These are phyloP conservation scores for Boletus vinaceobasis DNA, from an alignment of 768 basidiomycete genomes.

Conservation along the genomic window DNA sequence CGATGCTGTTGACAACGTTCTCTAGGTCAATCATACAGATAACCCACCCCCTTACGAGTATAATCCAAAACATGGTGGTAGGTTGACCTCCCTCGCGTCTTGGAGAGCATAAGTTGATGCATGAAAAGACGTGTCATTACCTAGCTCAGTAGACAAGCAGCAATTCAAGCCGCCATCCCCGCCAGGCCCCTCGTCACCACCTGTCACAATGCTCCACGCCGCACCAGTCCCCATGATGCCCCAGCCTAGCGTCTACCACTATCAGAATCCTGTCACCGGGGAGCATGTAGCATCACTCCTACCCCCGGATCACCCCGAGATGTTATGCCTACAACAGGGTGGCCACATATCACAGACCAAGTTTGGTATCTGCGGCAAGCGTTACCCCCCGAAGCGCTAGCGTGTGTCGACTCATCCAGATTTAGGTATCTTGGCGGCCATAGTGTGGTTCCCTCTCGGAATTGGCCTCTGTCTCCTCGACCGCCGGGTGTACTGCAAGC, in stretches of 20 bases:
- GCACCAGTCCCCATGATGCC: slow-evolving; percentile 33
- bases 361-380: slow-evolving; percentile 69
- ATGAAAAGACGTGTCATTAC: slow-evolving; percentile 8
- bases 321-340: slow-evolving; percentile 80
- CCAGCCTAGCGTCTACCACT: slow-evolving; percentile 61
- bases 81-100: slow-evolving; percentile 6
- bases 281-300: slow-evolving; percentile 58
- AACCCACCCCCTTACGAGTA: slow-evolving; percentile 52
- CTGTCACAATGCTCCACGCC: slow-evolving; percentile 21
- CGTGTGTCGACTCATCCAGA: background rate
- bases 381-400: background rate
- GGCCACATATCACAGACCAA: slow-evolving; percentile 59
- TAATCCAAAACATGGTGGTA: slow-evolving; percentile 31
- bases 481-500: slow-evolving; percentile 58
- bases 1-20: background rate
- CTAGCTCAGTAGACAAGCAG: slow-evolving; percentile 10
- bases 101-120: background rate
- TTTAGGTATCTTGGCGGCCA: slow-evolving; percentile 72
- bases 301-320: slow-evolving; percentile 78
- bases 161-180: slow-evolving; percentile 9
- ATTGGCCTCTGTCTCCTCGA: slow-evolving; percentile 77
- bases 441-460: slow-evolving; percentile 86
- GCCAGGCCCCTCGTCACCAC: slow-evolving; percentile 5
- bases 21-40: slow-evolving; percentile 27
- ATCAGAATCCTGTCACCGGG: slow-evolving; percentile 58